Evolutionary conservation across 2,329 filamentous ascomycete genomes (phyloP).

Genomic region (Neonectria faginata): DNA sequence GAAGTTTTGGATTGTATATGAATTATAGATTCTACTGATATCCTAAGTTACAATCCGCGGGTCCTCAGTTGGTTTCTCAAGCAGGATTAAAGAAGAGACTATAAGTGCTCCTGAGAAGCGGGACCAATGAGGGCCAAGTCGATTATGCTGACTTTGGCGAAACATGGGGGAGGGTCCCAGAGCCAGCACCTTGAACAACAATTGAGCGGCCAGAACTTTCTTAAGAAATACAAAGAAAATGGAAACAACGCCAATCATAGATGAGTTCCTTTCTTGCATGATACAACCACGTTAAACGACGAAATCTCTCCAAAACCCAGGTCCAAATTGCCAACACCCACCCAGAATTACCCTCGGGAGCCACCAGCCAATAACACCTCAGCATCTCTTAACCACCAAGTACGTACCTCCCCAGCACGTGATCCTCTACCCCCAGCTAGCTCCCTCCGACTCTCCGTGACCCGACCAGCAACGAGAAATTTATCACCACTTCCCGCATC

Average conservation of each 20-base stretch:
- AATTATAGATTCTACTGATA: not conserved
- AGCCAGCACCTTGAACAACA: not conserved
- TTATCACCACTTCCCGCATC: slow-evolving; percentile 53
- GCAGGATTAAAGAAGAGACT: no score
- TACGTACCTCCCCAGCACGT: slow-evolving; percentile 40
- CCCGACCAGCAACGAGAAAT: slow-evolving; percentile 56
- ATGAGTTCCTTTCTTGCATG: accelerated
- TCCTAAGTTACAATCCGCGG: no score
- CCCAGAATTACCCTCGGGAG: slow-evolving; percentile 31
- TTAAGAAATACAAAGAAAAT: slow-evolving; percentile 10
- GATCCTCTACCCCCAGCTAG: slow-evolving; percentile 41
- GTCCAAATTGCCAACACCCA: not conserved
- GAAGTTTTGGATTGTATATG: not conserved
- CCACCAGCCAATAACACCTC: slow-evolving; percentile 25
- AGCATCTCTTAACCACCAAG: slow-evolving; percentile 17
- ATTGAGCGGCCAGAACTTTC: not conserved
- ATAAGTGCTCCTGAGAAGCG: not conserved
- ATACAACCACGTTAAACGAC: not conserved
- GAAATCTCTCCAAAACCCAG: not conserved
- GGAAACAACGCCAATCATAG: not conserved
- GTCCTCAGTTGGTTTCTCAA: no score
- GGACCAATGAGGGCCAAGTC: slow-evolving; percentile 38
- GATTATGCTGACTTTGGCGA: slow-evolving; percentile 42
- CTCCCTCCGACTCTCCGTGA: slow-evolving; percentile 46
- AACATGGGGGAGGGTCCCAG: not conserved